phyloP scores from a whole-genome alignment of 169 alveolate species.

The Plasmodium berghei region DNA sequence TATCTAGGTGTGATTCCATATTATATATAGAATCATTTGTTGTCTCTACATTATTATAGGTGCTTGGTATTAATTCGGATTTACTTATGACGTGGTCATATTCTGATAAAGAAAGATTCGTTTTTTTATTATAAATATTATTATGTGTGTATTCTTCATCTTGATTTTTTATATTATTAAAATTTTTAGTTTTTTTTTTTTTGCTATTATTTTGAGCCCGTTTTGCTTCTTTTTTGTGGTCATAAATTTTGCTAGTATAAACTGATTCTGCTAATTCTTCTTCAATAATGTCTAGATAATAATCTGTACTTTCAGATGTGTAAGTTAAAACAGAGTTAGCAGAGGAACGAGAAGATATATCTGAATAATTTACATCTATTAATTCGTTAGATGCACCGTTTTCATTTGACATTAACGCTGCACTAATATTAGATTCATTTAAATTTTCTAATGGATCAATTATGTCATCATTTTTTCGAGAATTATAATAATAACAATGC shows the following conservation, averaged over 20 bases:
- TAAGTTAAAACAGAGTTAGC: slow-evolving; percentile 55
- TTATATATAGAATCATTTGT: too few species aligned
- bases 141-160: not conserved
- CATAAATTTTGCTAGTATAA: slow-evolving; percentile 36
- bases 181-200: slow-evolving; percentile 13
- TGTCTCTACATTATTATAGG: too few species aligned
- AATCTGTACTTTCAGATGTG: slow-evolving; percentile 69
- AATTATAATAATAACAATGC: not conserved
- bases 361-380: slow-evolving; percentile 35
- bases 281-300: slow-evolving; percentile 40
- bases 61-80: too few species aligned
- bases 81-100: too few species aligned
- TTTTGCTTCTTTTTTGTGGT: slow-evolving; percentile 58
- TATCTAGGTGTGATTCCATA: too few species aligned
- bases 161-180: not conserved
- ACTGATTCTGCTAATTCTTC: slow-evolving; percentile 43
- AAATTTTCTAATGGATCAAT: not conserved
- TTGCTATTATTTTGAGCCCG: slow-evolving; percentile 18
- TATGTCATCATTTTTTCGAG: not conserved
- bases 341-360: slow-evolving; percentile 68
- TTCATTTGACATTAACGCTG: slow-evolving; percentile 15
- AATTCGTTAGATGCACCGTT: slow-evolving; percentile 20
- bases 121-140: too few species aligned
- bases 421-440: slow-evolving; percentile 18
- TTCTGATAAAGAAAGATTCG: too few species aligned